A percentile compares a stretch with the other conserved stretches of the same genome.
These are phyloP conservation scores for Geranium brycei DNA, from an alignment of 345 rosid species.

Conservation along the genomic window DNA sequence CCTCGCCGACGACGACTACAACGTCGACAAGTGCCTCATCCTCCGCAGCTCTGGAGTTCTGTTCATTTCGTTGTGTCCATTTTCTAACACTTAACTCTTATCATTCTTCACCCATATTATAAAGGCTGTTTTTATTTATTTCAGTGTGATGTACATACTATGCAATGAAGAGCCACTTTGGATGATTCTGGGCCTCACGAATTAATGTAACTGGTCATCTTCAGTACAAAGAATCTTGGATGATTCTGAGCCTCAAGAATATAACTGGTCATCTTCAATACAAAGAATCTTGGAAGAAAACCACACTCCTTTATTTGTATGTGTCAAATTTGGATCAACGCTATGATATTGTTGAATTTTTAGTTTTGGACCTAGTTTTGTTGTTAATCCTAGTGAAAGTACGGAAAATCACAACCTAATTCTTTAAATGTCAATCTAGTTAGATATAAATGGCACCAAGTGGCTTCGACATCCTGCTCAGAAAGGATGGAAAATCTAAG, in stretches of 20 bases:
- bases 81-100: neutral
- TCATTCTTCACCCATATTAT: neutral
- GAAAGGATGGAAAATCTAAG: too few relatives aligned
- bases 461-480: too few relatives aligned
- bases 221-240: too few relatives aligned
- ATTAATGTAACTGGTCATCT: too few relatives aligned
- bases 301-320: constrained; percentile 22
- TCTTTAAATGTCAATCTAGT: too few relatives aligned
- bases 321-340: too few relatives aligned
- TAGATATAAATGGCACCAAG: too few relatives aligned
- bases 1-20: constrained; percentile 41
- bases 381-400: too few relatives aligned
- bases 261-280: constrained; percentile 42
- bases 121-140: constrained; percentile 1
- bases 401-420: too few relatives aligned
- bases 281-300: constrained; percentile 86
- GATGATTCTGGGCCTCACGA: too few relatives aligned
- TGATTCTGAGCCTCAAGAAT: constrained; percentile 48
- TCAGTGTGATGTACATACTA: constrained; percentile 72
- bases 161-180: constrained; percentile 90
- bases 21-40: constrained; percentile 44
- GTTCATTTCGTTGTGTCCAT: neutral
- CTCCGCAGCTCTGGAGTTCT: constrained; percentile 31
- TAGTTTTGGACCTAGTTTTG: constrained; percentile 13
- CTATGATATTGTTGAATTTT: constrained; percentile 19